Conservation (phyloP, 2,329 filamentous ascomycete species). For the Lasiodiplodia theobromae region DNA sequence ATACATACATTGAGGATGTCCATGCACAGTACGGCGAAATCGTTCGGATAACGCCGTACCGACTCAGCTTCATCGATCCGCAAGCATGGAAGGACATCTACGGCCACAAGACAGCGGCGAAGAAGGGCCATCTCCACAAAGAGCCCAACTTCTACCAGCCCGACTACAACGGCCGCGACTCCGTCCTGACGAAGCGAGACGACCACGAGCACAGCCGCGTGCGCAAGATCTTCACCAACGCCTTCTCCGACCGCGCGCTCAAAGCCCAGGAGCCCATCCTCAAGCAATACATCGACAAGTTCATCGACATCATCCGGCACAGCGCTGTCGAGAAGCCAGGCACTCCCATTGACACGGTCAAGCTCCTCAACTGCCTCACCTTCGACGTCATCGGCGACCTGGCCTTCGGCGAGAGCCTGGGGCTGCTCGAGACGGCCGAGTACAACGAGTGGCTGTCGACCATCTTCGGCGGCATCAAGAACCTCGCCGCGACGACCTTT, state of each 20-base stretch:
- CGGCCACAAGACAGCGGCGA: slow-evolving; percentile 19
- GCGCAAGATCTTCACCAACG: slow-evolving; percentile 48
- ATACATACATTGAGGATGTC: slow-evolving; percentile 37
- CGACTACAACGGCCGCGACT: slow-evolving; percentile 42
- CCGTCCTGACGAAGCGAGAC: slow-evolving; percentile 41
- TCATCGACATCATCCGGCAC: slow-evolving; percentile 38
- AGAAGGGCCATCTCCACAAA: slow-evolving; percentile 11
- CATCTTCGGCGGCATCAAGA: too few species aligned
- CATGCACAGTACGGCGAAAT: slow-evolving; percentile 52
- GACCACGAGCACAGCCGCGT: slow-evolving; percentile 51
- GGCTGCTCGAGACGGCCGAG: slow-evolving; percentile 32
- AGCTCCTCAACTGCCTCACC: slow-evolving; percentile 39
- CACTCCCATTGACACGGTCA: slow-evolving; percentile 38
- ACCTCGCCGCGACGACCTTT: too few species aligned
- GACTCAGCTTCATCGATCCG: slow-evolving; percentile 53
- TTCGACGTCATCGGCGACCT: slow-evolving; percentile 40
- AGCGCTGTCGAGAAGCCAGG: too few species aligned
- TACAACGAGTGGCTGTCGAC: slow-evolving; percentile 39
- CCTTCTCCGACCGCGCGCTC: slow-evolving; percentile 50
- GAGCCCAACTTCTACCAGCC: slow-evolving; percentile 1
- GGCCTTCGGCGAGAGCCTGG: slow-evolving; percentile 36
- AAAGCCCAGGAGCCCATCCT: slow-evolving; percentile 50
- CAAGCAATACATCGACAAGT: slow-evolving; percentile 48
- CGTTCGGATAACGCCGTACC: slow-evolving; percentile 51
- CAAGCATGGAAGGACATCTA: slow-evolving; percentile 43